Percentiles rank a stretch among this genome's conserved stretches.
phyloP scores from a whole-genome alignment of 352 stramenopile species.

The Pythium pyrilobum region DNA sequence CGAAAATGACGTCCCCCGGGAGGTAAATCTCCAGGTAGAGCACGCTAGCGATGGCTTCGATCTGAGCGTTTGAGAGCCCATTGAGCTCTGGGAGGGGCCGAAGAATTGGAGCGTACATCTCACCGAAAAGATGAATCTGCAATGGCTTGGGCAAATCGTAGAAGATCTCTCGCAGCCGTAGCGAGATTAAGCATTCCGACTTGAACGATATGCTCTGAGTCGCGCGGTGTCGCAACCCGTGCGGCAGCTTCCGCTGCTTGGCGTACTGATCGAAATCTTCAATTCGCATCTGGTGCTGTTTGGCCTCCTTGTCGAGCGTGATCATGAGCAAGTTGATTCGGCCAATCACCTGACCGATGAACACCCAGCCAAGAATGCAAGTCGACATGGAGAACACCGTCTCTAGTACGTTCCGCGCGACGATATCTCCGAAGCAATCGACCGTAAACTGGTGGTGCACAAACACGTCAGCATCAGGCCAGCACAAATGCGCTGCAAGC shows the following conservation, averaged over 20 bases:
- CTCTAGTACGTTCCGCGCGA: slow-evolving; percentile 58
- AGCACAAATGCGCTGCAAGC: too few species aligned
- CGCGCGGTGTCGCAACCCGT: slow-evolving; percentile 32
- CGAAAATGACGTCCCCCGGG: slow-evolving; percentile 52
- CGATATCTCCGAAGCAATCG: slow-evolving; percentile 70
- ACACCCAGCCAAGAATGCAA: slow-evolving; percentile 71
- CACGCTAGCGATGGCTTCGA: slow-evolving; percentile 43
- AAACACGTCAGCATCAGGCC: neutral
- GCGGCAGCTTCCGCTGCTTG: slow-evolving; percentile 42
- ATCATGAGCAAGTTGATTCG: slow-evolving; percentile 69
- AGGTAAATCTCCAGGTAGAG: slow-evolving; percentile 63
- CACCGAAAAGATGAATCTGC: slow-evolving; percentile 33
- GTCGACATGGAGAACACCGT: slow-evolving; percentile 51
- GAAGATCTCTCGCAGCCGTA: slow-evolving; percentile 37
- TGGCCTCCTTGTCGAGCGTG: slow-evolving; percentile 51
- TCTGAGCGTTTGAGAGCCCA: slow-evolving; percentile 29
- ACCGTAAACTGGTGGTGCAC: slow-evolving; percentile 85
- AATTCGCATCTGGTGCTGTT: slow-evolving; percentile 40
- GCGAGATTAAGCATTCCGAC: slow-evolving; percentile 38
- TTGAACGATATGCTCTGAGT: slow-evolving; percentile 52
- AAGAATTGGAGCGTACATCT: slow-evolving; percentile 47
- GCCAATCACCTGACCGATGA: slow-evolving; percentile 68
- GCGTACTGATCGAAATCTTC: slow-evolving; percentile 72
- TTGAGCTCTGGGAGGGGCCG: slow-evolving; percentile 31
- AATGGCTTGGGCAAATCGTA: slow-evolving; percentile 36